Evolutionary conservation across 805 yeast genomes (phyloP).

Genomic region (Candida maltosa): DNA sequence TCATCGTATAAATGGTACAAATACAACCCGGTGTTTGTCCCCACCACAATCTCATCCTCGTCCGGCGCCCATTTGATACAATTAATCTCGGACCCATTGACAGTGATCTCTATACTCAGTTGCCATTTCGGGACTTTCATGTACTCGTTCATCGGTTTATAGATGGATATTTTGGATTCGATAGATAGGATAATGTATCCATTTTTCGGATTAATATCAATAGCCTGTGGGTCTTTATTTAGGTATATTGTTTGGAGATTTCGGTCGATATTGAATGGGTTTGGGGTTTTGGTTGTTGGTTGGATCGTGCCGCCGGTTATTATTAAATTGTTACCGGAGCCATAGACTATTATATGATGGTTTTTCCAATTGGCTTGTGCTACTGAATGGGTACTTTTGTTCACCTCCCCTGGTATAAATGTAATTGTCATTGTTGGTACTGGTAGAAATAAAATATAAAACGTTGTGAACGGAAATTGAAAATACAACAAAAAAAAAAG

Average conservation of each 20-base stretch:
- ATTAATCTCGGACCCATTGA: conserved; percentile 21
- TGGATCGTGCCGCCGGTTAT: conserved; percentile 22
- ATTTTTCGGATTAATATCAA: conserved; percentile 57
- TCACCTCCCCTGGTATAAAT: conserved; percentile 86
- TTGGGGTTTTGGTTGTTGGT: conserved; percentile 6
- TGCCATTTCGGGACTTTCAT: conserved; percentile 46
- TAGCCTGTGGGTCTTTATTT: conserved; percentile 60
- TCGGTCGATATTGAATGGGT: conserved; percentile 12
- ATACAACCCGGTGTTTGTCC: conserved; percentile 47
- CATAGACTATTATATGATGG: conserved; percentile 64
- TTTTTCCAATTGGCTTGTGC: conserved; percentile 64
- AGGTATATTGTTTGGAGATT: conserved; percentile 76
- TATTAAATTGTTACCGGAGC: conserved; percentile 86
- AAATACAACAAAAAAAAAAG: no score
- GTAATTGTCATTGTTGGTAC: conserved; percentile 67
- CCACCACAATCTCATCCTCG: conserved; percentile 57
- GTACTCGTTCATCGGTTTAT: conserved; percentile 55
- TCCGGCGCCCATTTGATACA: conserved; percentile 52
- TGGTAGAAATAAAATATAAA: no score
- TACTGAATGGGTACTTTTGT: conserved; percentile 50
- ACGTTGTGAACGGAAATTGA: no score
- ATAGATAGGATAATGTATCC: conserved; percentile 60
- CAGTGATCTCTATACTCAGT: conserved; percentile 19
- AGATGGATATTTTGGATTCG: conserved; percentile 42
- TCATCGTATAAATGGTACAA: conserved; percentile 53